Evolutionary conservation across 2,329 filamentous ascomycete species (phyloP).

Genomic region (Botrytis cinerea): DNA sequence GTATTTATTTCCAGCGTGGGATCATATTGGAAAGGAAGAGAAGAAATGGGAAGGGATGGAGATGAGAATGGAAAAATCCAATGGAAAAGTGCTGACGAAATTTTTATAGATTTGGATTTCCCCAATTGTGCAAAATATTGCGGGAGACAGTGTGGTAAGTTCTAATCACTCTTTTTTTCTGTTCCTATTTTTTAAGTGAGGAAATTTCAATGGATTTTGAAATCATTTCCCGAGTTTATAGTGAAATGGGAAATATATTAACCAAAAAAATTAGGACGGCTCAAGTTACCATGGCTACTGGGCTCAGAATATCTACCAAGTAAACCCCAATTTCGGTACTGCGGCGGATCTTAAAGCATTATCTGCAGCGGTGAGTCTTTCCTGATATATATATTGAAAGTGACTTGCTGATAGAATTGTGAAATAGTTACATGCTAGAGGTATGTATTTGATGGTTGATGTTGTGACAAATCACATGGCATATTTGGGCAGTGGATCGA

Average conservation of each 20-base stretch:
- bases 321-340: slow-evolving; percentile 53
- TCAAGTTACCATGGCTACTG: slow-evolving; percentile 50
- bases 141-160: slow-evolving; percentile 38
- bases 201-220: neutral
- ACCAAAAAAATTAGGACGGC: slow-evolving; percentile 37
- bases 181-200: neutral
- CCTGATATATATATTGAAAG: too few relatives aligned
- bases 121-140: slow-evolving; percentile 45
- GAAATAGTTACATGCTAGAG: slow-evolving; percentile 43
- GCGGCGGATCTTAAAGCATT: slow-evolving; percentile 50
- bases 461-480: slow-evolving; percentile 54
- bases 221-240: neutral
- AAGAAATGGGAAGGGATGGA: neutral
- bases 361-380: slow-evolving; percentile 43
- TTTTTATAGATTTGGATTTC: slow-evolving; percentile 47
- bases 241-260: neutral
- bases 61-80: neutral
- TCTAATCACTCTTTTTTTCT: neutral
- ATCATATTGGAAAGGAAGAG: too few relatives aligned
- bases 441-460: slow-evolving; percentile 53
- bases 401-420: neutral
- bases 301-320: slow-evolving; percentile 49
- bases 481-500: slow-evolving; percentile 39
- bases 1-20: slow-evolving; percentile 12
- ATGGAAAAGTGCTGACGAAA: neutral